These are phyloP conservation scores for Trapa incisa DNA, from an alignment of 345 rosid genomes.

Conservation along the genomic window DNA sequence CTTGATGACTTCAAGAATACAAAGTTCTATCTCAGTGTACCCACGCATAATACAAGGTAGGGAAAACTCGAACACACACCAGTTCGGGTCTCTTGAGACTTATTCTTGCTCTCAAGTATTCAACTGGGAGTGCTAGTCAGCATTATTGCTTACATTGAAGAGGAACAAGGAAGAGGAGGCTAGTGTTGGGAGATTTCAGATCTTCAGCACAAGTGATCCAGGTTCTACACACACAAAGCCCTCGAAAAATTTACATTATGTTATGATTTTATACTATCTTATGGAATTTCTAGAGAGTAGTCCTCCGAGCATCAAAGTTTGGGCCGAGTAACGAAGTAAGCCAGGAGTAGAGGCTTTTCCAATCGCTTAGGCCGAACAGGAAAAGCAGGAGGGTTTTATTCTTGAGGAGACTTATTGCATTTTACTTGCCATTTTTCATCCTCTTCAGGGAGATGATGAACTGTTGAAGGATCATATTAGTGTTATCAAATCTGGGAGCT, in stretches of 20 bases:
- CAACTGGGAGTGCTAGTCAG: background rate
- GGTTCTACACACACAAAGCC: background rate
- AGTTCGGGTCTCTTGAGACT: background rate
- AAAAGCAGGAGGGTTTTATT: background rate
- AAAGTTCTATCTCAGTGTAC: conserved; percentile 81
- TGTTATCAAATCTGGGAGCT: too few species aligned
- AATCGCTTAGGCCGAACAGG: background rate
- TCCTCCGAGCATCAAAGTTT: background rate
- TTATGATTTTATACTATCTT: background rate
- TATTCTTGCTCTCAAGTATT: background rate
- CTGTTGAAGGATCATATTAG: too few species aligned
- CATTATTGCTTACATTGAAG: background rate
- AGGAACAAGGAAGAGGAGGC: background rate
- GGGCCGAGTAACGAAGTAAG: background rate
- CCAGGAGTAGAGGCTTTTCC: background rate
- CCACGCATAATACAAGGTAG: conserved; percentile 72
- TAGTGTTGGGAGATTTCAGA: background rate
- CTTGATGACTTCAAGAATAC: conserved; percentile 94
- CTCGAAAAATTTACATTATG: background rate
- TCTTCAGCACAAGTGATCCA: background rate
- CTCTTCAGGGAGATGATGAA: too few species aligned
- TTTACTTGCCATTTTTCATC: too few species aligned
- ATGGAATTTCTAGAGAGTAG: background rate
- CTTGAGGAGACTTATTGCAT: background rate
- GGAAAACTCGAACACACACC: background rate